Base-by-base conservation (phyloP, 495 filamentous ascomycete genomes). In the Hypoxylon lienhwacheense region DNA sequence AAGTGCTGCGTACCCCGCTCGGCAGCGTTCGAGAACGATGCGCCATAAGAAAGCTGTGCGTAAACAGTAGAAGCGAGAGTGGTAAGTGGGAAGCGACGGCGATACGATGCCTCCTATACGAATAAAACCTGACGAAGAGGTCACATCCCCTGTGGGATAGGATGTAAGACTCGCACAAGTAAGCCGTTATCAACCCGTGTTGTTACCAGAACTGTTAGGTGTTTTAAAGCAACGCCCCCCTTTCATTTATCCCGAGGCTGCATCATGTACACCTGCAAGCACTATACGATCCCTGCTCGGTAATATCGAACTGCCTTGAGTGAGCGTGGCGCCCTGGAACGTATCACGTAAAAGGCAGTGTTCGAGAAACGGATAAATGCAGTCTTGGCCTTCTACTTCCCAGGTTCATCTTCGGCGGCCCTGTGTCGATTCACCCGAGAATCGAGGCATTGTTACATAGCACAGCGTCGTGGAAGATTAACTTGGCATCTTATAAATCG, bases 191-290 rank as follows among this genome's bases (percentile, higher is more conserved):
- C 20, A 45, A 22, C 17, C 17, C 12, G 21, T 39, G 53, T 44
- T 26, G 53, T 56, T 43, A 43, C 10, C n/a, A 24, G 14, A 42
- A 29, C 11, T 25, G 55, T 15, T 33, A 26, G 1, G 15, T 42
- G 46, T 42, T 26, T 17, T 59, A 59, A n/a, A 22, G 2, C 43
- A 36, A 59, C 55, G 32, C 55, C 55, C 55, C 49, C 49, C n/a
- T n/a, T n/a, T 47, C 55, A 51, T 61, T 55, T 55, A 55, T 52
- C 50, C 51, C 51, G 57, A 61, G 57, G 57, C 57, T 61, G 57
- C 57, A 50, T 45, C 44, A 50, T 46, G 39, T 50, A 50, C n/a
- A n/a, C n/a, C n/a, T 42, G 39, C 37, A 33, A 46, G 51, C 22
- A 47, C 32, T 55, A 28, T 61, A 55, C 12, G n/a, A 40, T 26